Percentiles rank a stretch among this genome's conserved stretches.
Evolutionary conservation across 495 filamentous ascomycete genomes (phyloP).

Genomic region (Lasiosphaeria ovina): DNA sequence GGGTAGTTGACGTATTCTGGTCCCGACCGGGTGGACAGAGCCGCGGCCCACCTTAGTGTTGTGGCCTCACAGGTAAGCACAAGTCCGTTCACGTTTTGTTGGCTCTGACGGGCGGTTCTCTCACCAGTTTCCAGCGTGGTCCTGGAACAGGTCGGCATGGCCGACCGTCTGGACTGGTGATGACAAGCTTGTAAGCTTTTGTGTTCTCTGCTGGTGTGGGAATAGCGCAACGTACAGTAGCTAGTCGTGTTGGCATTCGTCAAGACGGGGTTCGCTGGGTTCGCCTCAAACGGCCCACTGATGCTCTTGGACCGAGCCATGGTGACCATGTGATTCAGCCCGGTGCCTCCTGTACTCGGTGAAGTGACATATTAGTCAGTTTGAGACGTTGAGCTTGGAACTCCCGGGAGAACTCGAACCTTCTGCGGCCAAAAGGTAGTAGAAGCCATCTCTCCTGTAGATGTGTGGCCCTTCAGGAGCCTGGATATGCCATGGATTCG

Average conservation of each 20-base stretch:
- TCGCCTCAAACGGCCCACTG: conserved; percentile 55
- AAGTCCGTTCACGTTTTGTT: background rate
- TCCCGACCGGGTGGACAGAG: conserved; percentile 47
- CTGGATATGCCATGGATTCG: conserved; percentile 15
- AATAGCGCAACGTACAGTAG: conserved; percentile 30
- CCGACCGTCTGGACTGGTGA: conserved; percentile 49
- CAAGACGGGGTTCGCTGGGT: conserved; percentile 54
- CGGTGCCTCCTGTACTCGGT: conserved; percentile 49
- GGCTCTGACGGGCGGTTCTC: background rate
- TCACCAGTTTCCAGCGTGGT: conserved; percentile 53
- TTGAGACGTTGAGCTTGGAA: background rate
- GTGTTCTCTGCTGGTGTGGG: background rate
- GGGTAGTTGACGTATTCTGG: conserved; percentile 49
- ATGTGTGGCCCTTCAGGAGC: conserved; percentile 65
- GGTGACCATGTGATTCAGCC: conserved; percentile 51
- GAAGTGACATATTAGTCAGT: background rate
- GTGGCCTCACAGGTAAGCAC: background rate
- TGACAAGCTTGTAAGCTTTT: background rate
- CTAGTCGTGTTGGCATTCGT: conserved; percentile 50
- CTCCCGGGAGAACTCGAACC: conserved; percentile 28
- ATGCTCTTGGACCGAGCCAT: conserved; percentile 50
- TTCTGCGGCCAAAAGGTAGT: conserved; percentile 66
- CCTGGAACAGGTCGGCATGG: conserved; percentile 53
- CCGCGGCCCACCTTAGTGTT: conserved; percentile 38
- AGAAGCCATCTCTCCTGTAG: conserved; percentile 58